Base-by-base conservation (phyloP, 2,329 filamentous ascomycete species). In the Apiospora hydei region DNA sequence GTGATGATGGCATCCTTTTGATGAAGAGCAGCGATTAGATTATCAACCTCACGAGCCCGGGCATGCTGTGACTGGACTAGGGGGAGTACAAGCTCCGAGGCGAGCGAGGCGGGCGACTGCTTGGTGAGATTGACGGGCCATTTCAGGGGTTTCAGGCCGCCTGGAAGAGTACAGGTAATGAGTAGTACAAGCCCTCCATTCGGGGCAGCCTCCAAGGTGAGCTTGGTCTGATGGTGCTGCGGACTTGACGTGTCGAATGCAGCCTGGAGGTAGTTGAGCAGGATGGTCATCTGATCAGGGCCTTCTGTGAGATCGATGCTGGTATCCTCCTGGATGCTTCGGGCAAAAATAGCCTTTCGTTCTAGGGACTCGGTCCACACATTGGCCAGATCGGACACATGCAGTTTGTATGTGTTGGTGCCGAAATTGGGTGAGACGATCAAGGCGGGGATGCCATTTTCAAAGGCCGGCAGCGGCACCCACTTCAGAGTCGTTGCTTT, bases 341-440 rank as follows among this genome's bases (percentile, higher is more conserved):
- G 88, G 72, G 86, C 83, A 71, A 91, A 86, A 71, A 96, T 92
- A 14, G 84, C 85, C n/a, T 84, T 85, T 30, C 89, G 84, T 71
- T 90, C 87, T 30, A 95, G 82, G 11, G 81, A 85, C 81, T 95
- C 93, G 38, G 84, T 82, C 93, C 93, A 96, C n/a, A 95, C 84
- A 75, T 91, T 88, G 78, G 88, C 90, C 72, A 95, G 85, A 78
- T 96, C 93, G 2, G 92, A 94, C 51, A 96, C 79, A 72, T 89
- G 86, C 41, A 95, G 80, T 1, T 83, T 86, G 82, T 95, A 95
- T 14, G 89, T 87, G 30, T 86, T 81, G 21, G 83, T 69, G 6
- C 83, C 83, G 77, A 92, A 90, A 41, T 81, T 78, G 26, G 88
- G 84, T 73, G 92, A 92, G 61, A 93, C 85, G 46, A 95, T 84